These are phyloP conservation scores for Penicillium sumatraense DNA, from an alignment of 2,329 filamentous ascomycete species.

Conservation along the genomic window DNA sequence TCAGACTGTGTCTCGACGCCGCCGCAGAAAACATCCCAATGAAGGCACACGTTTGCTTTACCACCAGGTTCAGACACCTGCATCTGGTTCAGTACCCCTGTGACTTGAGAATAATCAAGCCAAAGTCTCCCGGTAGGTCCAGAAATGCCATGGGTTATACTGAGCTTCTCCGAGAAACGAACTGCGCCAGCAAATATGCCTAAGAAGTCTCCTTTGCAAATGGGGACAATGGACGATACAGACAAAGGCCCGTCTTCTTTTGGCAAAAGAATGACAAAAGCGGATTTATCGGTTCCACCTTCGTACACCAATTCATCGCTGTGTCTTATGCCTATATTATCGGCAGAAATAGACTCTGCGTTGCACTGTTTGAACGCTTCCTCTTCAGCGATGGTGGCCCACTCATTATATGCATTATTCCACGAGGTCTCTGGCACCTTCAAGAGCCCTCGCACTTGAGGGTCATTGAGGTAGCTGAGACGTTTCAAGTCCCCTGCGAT, in stretches of 20 bases:
- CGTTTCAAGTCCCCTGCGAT: conserved; percentile 12
- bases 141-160: conserved; percentile 5
- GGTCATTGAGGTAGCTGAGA: conserved; percentile 6
- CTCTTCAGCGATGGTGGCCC: conserved; percentile 10
- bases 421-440: conserved; percentile 8
- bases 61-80: conserved; percentile 12
- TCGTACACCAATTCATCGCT: not conserved
- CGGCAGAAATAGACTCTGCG: not conserved
- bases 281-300: conserved; percentile 14
- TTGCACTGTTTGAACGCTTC: conserved; percentile 11
- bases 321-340: not conserved
- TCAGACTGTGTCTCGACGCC: not conserved
- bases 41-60: conserved; percentile 10
- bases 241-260: conserved; percentile 6
- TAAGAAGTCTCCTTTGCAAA: conserved; percentile 12
- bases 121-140: conserved; percentile 14
- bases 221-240: conserved; percentile 9
- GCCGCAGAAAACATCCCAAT: conserved; percentile 11
- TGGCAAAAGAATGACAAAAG: conserved; percentile 13
- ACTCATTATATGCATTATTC: conserved; percentile 18
- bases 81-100: conserved; percentile 15
- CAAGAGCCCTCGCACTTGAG: conserved; percentile 12
- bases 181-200: conserved; percentile 10
- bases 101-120: conserved; percentile 22
- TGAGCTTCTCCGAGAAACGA: conserved; percentile 10